phyloP scores from a whole-genome alignment of 306 rosid genomes.

The Prunus mongolica region DNA sequence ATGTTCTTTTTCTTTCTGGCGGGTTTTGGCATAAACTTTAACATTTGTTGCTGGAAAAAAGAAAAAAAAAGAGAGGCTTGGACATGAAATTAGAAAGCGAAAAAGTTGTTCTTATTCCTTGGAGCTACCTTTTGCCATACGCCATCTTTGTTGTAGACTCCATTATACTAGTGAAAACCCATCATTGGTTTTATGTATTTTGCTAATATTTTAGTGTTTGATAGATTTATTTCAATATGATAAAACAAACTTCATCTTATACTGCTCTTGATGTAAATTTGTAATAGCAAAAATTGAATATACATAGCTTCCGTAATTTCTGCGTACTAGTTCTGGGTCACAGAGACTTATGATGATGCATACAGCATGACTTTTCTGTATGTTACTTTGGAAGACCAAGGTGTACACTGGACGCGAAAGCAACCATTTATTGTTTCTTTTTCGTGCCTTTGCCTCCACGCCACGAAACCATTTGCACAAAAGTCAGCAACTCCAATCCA shows the following conservation, averaged over 20 bases:
- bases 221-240: background rate
- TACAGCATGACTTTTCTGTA: background rate
- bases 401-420: background rate
- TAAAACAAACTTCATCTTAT: background rate
- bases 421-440: background rate
- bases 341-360: background rate
- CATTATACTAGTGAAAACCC: too few relatives aligned
- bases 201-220: background rate
- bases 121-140: background rate
- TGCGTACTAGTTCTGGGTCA: background rate
- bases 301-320: background rate
- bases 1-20: background rate
- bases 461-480: background rate
- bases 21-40: constrained; percentile 8
- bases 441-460: background rate
- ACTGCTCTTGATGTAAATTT: background rate
- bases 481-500: background rate
- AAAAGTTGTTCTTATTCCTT: background rate
- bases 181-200: background rate
- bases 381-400: background rate
- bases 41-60: constrained; percentile 1
- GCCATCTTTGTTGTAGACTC: background rate
- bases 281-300: background rate
- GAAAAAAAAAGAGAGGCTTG: background rate
- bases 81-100: background rate